Conservation (phyloP, 139 green algal species). For the Tetradesmus lagerheimii region DNA sequence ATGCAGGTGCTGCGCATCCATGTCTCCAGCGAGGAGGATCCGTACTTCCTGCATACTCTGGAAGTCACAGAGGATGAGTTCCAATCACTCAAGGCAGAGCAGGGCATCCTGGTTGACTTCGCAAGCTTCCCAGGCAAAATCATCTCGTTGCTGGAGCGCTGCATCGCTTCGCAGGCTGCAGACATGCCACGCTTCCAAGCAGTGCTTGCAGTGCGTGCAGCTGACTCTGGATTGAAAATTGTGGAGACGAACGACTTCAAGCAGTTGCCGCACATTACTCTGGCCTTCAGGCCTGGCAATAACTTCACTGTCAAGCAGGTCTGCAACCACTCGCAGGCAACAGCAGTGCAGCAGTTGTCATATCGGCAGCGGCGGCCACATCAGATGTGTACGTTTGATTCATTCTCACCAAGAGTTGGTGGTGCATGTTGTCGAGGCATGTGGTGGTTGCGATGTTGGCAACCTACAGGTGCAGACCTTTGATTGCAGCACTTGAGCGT, state of each 20-base stretch:
- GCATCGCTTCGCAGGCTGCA: slow-evolving; percentile 12
- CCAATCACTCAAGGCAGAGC: slow-evolving; percentile 84
- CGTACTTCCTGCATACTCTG: slow-evolving; percentile 85
- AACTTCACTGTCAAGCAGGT: slow-evolving; percentile 89
- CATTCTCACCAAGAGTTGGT: neutral
- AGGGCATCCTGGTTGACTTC: slow-evolving; percentile 96
- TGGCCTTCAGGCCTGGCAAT: slow-evolving; percentile 86
- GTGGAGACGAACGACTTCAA: slow-evolving; percentile 98
- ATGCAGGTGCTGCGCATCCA: slow-evolving; percentile 80
- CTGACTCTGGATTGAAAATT: slow-evolving; percentile 81
- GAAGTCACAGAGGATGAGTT: slow-evolving; percentile 95
- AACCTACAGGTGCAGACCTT: neutral
- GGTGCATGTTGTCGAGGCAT: neutral
- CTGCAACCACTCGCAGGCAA: neutral
- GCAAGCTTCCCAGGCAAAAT: slow-evolving; percentile 88
- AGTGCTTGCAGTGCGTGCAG: slow-evolving; percentile 59
- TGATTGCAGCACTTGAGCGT: neutral
- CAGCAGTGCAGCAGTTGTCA: neutral
- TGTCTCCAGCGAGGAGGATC: slow-evolving; percentile 83
- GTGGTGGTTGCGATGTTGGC: neutral
- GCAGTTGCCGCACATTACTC: slow-evolving; percentile 89
- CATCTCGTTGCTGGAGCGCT: slow-evolving; percentile 83
- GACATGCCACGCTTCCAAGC: slow-evolving; percentile 51
- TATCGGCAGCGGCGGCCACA: neutral
- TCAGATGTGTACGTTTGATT: neutral